Evolutionary conservation across 805 yeast genomes (phyloP), one percentile per base, ranked within the genome.

Genomic region (Spathaspora passalidarum): DNA sequence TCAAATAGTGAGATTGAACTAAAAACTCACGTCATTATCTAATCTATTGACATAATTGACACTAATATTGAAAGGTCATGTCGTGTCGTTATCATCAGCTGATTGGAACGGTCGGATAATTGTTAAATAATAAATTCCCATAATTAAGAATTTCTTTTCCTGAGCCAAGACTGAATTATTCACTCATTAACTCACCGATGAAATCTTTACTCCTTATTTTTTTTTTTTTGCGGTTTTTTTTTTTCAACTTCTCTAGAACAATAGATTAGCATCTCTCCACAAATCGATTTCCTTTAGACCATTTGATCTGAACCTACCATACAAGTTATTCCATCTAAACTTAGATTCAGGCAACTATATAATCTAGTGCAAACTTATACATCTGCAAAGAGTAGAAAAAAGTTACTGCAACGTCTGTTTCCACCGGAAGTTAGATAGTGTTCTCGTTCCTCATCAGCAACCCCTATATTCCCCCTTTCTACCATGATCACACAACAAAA

Each of bases 151-250:
- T 29, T 29, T 29, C 34, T 29, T 29, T 29, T 29, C 34, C 14
- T 2, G 6, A 9, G 9, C 25, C 6, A 9, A 7, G 6, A 22
- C 9, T 22, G 6, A 7, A 22, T 6, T 22, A 36, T n/a, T 36
- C 4, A 36, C 13, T 14, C 14, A 14, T 36, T 14, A 22, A 7
- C 14, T 17, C 26, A 22, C 23, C 39, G 26, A 20, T 21, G 16
- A 36, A 16, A 36, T 13, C 20, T 20, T 36, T 36, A 36, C 39
- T 36, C 39, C 39, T 36, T 14, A 14, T 36, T 36, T 36, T 22
- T 20, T n/a, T 36, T 36, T 36, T n/a, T 36, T 13, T 26, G n/a
- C 13, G 13, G 13, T 26, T 36, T 22, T 36, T 20, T 22, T 22
- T n/a, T 34, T 17, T 16, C 20, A 22, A 6, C 16, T 17, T 13